A percentile compares a stretch with the other conserved stretches of the same genome.
Evolutionary conservation across 768 basidiomycete species (phyloP).

Genomic region (Boletus rubescentipes): DNA sequence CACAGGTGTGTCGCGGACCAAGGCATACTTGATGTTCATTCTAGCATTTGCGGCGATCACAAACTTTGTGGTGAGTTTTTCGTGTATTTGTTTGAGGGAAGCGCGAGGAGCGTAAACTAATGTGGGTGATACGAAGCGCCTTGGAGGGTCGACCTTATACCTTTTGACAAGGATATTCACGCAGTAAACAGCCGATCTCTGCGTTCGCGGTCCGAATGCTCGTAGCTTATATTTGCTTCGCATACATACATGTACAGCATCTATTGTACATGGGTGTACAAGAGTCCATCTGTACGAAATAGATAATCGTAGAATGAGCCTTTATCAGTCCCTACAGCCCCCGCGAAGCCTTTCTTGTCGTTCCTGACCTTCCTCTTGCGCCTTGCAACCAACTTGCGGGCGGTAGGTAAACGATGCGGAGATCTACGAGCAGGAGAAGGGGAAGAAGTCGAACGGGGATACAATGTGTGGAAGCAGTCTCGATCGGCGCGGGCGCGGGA

Average conservation of each 20-base stretch:
- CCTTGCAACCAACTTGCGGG: conserved; percentile 14
- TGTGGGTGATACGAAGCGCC: conserved; percentile 39
- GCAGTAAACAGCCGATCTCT: conserved; percentile 31
- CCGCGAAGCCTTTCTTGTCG: conserved; percentile 12
- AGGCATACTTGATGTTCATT: conserved; percentile 78
- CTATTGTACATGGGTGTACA: not conserved
- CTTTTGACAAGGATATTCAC: conserved; percentile 51
- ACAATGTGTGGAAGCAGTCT: conserved; percentile 32
- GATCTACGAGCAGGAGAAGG: conserved; percentile 51
- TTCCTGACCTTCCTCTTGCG: conserved; percentile 20
- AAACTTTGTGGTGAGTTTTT: conserved; percentile 53
- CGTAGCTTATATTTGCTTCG: no score
- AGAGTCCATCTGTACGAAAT: conserved; percentile 11
- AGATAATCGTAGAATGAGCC: conserved; percentile 46
- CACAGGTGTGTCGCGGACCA: conserved; percentile 54
- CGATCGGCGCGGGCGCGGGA: conserved; percentile 21
- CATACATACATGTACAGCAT: no score
- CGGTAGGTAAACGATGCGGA: conserved; percentile 21
- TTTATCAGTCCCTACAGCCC: conserved; percentile 11
- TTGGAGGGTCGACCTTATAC: conserved; percentile 59
- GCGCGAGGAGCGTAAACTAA: not conserved
- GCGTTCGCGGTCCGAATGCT: no score
- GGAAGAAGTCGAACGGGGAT: conserved; percentile 46
- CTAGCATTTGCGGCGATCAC: conserved; percentile 80
- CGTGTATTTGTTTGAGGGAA: not conserved